Base-by-base conservation (phyloP, 306 rosid species). In the Cicer chorassanicum region DNA sequence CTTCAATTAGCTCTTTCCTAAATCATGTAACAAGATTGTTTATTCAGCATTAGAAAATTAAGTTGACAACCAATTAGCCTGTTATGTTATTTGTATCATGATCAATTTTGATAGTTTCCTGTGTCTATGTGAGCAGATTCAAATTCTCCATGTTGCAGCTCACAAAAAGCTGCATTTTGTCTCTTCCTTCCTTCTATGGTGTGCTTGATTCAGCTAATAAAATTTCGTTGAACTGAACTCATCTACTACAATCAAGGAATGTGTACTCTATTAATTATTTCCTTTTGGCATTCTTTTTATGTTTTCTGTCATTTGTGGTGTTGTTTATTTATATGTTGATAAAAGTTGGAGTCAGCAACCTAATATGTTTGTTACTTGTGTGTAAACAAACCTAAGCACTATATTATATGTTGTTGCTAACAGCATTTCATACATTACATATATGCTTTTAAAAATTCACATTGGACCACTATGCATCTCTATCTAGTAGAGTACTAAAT, bases 211-310 rank as follows among this genome's bases (percentile, higher is more conserved):
- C 36, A 29, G 36, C 36, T 29, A 29, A 57, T 45, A 44, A 73
- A 73, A 49, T 51, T 51, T 38, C 38, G 49, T 49, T 70, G 59
- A 2, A 38, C 3, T 50, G 48, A 36, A 49, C 14, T 51, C 39
- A 15, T 39, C 49, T 63, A 63, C 34, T 59, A 12, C 34, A 10
- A 15, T 49, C 72, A 67, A 67, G 59, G n/a, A 69, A 66, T 36
- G 5, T 39, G 18, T 14, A 12, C 15, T 24, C 5, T 34, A 40
- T 64, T 64, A 16, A 5, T 16, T 5, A 7, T n/a, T 1, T 68
- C 0, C 4, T 24, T 49, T 15, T 49, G 41, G 34, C 8, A 19
- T 56, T 56, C 60, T 16, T 55, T 55, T 8, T 55, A 13, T 55
- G 3, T 55, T 55, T 55, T 34, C 45, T 57, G 40, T 57, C 8